Evolutionary conservation across 139 green algal species (phyloP), one percentile per base, ranked within the genome.

Genomic region (Coelastrella sp.): DNA sequence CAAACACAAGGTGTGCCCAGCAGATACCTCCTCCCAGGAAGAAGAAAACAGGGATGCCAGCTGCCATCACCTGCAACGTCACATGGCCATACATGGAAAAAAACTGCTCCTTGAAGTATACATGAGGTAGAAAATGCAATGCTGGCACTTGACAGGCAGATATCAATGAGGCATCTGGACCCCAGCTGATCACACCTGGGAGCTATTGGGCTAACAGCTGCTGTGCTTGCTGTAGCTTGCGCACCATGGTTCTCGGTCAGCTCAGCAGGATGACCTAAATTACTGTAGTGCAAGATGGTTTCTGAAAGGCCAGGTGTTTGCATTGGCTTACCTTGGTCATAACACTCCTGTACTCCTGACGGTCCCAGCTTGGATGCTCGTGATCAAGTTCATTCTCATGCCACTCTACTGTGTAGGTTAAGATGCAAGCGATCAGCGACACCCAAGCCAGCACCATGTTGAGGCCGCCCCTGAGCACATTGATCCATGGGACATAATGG

Each of bases 401-500:
- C 78, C 78, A 91, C 15, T 81, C 17, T 49, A 91, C 87, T 15
- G 78, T 72, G 65, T 89, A 94, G 25, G 86, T 78, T 58, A 94
- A 61, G n/a, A 90, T 74, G 60, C 78, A 80, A 60, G 90, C 70
- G 61, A 90, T 68, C 12, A 93, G 4, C 4, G 70, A 66, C 19
- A 91, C 76, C 92, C 92, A 94, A 4, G 92, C 92, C 25, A 93
- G 85, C 27, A 94, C 89, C 7, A 87, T 87, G 22, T 91, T 89
- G 74, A 94, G 90, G 25, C 75, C 92, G 25, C 85, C 80, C 57
- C 92, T 85, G 20, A 94, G 87, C 49, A 85, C 85, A 87, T 94
- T 94, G 60, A 94, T 91, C 92, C 92, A 94, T 3, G 89, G 24
- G 0, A 82, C 91, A 73, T 92, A 92, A 66, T 94, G 89, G 4